phyloP scores from a whole-genome alignment of 2,329 filamentous ascomycete genomes.

The Reticulascus tulasneorum region DNA sequence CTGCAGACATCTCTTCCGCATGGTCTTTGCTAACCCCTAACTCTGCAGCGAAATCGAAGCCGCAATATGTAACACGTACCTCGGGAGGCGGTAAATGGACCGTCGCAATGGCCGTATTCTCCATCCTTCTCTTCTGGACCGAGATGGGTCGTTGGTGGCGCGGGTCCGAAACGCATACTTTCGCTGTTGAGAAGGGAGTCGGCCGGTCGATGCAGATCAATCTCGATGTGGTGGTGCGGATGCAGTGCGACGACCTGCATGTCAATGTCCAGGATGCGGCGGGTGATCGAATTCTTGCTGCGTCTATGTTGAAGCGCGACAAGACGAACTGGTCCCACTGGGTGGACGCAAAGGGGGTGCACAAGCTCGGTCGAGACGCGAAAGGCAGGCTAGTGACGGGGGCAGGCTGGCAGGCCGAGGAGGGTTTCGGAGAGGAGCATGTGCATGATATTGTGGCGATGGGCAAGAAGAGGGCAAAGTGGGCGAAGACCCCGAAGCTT shows the following conservation, averaged over 20 bases:
- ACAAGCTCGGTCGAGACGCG: constrained; percentile 53
- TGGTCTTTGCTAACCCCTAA: constrained; percentile 15
- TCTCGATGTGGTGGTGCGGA: constrained; percentile 84
- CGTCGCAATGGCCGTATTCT: constrained; percentile 72
- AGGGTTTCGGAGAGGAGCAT: constrained; percentile 74
- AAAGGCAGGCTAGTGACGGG: constrained; percentile 53
- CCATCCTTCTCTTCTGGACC: constrained; percentile 68
- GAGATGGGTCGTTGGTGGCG: constrained; percentile 81
- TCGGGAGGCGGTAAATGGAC: constrained; percentile 92
- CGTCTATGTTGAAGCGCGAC: constrained; percentile 68
- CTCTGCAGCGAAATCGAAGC: constrained; percentile 81
- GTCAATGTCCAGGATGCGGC: constrained; percentile 96
- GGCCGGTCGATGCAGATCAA: constrained; percentile 89
- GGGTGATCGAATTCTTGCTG: constrained; percentile 86
- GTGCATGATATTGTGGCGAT: constrained; percentile 86
- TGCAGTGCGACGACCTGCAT: constrained; percentile 85
- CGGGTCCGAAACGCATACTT: constrained; percentile 81
- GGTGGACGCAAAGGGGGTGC: constrained; percentile 66
- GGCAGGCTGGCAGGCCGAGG: constrained; percentile 60
- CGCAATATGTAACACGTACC: constrained; percentile 82
- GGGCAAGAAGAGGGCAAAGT: constrained; percentile 58
- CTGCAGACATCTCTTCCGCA: neutral
- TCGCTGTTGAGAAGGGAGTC: constrained; percentile 89
- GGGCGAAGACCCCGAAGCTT: constrained; percentile 71
- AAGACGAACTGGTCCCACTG: constrained; percentile 78